Base-by-base conservation (phyloP, 768 basidiomycete species). In the Auricularia heimuer region DNA sequence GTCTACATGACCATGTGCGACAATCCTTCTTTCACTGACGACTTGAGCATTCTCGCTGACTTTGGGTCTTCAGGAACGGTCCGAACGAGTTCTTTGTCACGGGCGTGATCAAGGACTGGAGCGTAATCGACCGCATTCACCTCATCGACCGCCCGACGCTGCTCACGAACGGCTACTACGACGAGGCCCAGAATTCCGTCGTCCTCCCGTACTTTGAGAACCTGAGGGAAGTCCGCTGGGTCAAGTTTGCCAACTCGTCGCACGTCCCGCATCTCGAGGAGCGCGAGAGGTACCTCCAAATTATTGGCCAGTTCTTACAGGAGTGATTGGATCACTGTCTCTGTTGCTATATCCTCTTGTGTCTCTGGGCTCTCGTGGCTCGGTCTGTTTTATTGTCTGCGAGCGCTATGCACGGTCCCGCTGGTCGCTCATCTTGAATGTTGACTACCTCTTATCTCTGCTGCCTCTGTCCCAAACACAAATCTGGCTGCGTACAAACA, bases 201-300 rank as follows among this genome's bases (percentile, higher is more conserved):
- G 71, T 77, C 29, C 54, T 68, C 29, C 78, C 78, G n/a, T 75
- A 78, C 66, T 78, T 78, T 18, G 78, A 77, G 67, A 82, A 81
- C 81, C 71, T 78, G 37, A 78, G 74, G 4, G 77, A 82, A 51
- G 72, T 76, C 39, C 71, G 79, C 3, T 78, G 79, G 3, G 60
- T 67, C 51, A 54, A 62, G 24, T 66, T 69, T 4, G 58, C 47
- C 29, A 39, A 64, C 24, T 67, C 68, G n/a, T 65, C 65, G n/a
- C 70, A 70, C 62, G 64, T 66, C 62, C 62, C 67, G 14, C 62
- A 63, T 36, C 64, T 65, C 45, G 70, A 70, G 62, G 69, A 71
- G 39, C 64, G 64, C 10, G 68, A 65, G 7, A 64, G 63, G 54
- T 70, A 64, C 61, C 18, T 68, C 14, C 12, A 62, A 37, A 44